Percentiles rank a stretch among this genome's conserved stretches.
Evolutionary conservation across 768 basidiomycete genomes (phyloP).

Genomic region (Lentinula sp.): DNA sequence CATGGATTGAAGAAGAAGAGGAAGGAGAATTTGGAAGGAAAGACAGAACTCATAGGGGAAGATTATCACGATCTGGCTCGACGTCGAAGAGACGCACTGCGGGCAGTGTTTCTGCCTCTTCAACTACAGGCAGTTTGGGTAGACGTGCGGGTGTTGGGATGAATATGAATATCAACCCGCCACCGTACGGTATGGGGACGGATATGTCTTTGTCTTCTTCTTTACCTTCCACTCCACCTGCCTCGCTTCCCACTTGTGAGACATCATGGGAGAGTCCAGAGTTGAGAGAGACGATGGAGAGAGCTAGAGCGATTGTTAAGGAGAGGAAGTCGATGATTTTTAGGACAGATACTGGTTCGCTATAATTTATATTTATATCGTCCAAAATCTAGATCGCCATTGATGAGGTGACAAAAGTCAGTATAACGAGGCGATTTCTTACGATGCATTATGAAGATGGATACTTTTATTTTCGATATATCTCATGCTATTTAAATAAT

Average conservation of each 20-base stretch:
- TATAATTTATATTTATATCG: background rate
- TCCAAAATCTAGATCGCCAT: too few relatives aligned
- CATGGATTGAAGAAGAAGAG: constrained; percentile 66
- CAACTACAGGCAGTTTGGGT: background rate
- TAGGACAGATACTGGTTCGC: background rate
- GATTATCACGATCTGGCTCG: constrained; percentile 2
- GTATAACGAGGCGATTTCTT: background rate
- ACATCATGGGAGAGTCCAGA: constrained; percentile 55
- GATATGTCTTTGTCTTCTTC: constrained; percentile 18
- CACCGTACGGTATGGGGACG: constrained; percentile 9
- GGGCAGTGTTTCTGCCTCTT: background rate
- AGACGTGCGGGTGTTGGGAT: background rate
- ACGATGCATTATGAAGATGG: background rate
- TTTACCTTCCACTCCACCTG: constrained; percentile 11
- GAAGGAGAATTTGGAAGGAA: background rate
- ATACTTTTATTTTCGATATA: background rate
- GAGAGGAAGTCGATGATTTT: constrained; percentile 2
- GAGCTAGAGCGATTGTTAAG: constrained; percentile 38
- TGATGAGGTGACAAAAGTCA: background rate
- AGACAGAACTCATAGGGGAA: background rate
- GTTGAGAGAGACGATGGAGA: constrained; percentile 66
- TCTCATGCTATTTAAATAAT: background rate
- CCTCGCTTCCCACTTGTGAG: constrained; percentile 26
- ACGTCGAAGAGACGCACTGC: constrained; percentile 13
- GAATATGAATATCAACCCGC: background rate